A percentile compares a stretch with the other conserved stretches of the same genome.
Evolutionary conservation across 2,329 filamentous ascomycete genomes (phyloP).

Genomic region (Penicillium aurantiogriseum): DNA sequence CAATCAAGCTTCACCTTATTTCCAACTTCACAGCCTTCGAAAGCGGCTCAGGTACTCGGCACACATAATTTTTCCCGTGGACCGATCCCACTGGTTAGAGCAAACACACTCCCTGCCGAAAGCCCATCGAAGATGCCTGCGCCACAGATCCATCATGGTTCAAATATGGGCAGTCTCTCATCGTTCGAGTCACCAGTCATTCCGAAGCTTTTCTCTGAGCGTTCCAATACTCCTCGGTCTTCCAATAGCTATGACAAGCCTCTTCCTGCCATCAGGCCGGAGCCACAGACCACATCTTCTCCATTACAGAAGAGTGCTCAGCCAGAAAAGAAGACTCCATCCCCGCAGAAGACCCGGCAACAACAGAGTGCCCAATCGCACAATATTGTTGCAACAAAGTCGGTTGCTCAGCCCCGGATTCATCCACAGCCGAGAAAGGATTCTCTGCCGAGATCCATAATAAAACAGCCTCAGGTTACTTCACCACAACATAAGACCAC

Average conservation of each 20-base stretch:
- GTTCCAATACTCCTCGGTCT: slow-evolving; percentile 14
- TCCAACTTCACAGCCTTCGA: slow-evolving; percentile 34
- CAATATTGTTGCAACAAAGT: neutral
- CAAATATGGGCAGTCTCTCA: slow-evolving; percentile 10
- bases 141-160: slow-evolving; percentile 7
- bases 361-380: neutral
- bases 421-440: neutral
- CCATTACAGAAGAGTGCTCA: neutral
- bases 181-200: slow-evolving; percentile 15
- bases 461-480: neutral
- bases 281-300: neutral
- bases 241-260: slow-evolving; percentile 21
- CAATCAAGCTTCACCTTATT: slow-evolving; percentile 41
- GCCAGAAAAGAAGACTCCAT: neutral
- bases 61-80: slow-evolving; percentile 32
- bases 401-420: neutral
- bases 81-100: slow-evolving; percentile 26
- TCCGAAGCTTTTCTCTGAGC: slow-evolving; percentile 12
- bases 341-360: neutral
- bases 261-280: slow-evolving; percentile 21
- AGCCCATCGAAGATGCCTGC: slow-evolving; percentile 15
- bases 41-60: slow-evolving; percentile 32
- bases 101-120: slow-evolving; percentile 22
- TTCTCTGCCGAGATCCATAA: neutral
- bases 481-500: neutral